Base-by-base conservation (phyloP, 2,329 filamentous ascomycete genomes). In the Verticillium alfalfae region DNA sequence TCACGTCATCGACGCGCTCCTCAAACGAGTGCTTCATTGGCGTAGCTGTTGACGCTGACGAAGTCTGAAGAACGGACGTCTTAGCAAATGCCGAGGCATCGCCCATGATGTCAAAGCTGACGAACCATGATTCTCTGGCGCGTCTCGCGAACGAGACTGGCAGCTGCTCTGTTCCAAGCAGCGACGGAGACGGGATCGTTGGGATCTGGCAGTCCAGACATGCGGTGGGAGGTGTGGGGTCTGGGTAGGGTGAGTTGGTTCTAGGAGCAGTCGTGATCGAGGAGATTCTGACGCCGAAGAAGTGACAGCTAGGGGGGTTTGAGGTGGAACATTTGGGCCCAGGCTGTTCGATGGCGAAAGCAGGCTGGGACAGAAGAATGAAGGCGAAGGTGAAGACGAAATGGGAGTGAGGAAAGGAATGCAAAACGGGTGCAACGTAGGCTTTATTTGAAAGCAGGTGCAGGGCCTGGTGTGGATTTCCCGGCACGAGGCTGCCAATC, bases 1-100 rank as follows among this genome's bases (percentile, higher is more conserved):
- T 94, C 69, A 93, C 87, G 68, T 93, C 89, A 68, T 93, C 89
- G 62, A 96, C 87, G 72, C 91, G 91, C 73, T 84, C 83, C 70
- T 95, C 89, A 76, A 97, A 97, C 66, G 84, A 79, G 76, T 90
- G 86, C 75, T 85, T 88, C 70, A 83, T 79, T 65, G 90, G 87
- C 70, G 88, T 91, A 60, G 89, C 81, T 60, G 88, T 89, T 64
- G 90, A 91, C 69, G 90, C 81, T 65, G 90, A 88, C 69, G 90
- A 92, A 74, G 85, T 84, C 87, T 89, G 73, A 26, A 61, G 37
- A 60, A 37, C 26, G 18, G 58, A 61, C 63, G 64, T 65, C 61
- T 65, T 66, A 66, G 64, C 61, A 56, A n/a, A 56, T 52, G 59
- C 45, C 34, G 31, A 37, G 37, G 56, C 56, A 15, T 31, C 26